A percentile compares a stretch with the other conserved stretches of the same genome.
phyloP scores from a whole-genome alignment of 1,139 yeast genomes.

The Wickerhamiella pararugosa region DNA sequence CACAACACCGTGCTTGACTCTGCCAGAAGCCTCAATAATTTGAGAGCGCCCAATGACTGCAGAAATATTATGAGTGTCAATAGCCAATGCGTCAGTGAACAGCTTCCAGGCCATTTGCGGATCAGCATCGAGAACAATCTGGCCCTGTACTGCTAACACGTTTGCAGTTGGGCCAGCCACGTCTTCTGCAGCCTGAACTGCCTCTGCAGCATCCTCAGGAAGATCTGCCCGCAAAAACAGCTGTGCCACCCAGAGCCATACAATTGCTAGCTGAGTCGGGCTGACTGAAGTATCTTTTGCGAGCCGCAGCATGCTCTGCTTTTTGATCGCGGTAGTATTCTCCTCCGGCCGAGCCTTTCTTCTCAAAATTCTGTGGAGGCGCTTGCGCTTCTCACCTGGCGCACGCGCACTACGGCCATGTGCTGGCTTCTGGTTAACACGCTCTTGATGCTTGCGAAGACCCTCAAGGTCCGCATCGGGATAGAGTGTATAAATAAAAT shows the following conservation, averaged over 20 bases:
- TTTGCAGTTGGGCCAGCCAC: conserved; percentile 36
- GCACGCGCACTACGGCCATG: too few relatives aligned
- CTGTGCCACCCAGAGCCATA: conserved; percentile 66
- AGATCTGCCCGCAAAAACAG: conserved; percentile 46
- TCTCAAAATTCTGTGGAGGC: too few relatives aligned
- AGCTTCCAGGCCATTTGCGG: conserved; percentile 41
- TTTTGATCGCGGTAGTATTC: not conserved
- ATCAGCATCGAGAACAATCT: conserved; percentile 14
- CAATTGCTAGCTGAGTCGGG: not conserved
- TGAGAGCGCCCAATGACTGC: conserved; percentile 56
- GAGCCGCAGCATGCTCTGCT: not conserved
- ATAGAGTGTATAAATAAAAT: conserved; percentile 42
- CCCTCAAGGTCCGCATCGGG: conserved; percentile 5
- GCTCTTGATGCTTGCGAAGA: too few relatives aligned
- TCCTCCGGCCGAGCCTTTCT: not conserved
- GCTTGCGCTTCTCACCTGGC: too few relatives aligned
- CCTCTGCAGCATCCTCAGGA: conserved; percentile 49
- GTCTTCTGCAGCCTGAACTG: conserved; percentile 57
- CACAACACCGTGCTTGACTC: conserved; percentile 1
- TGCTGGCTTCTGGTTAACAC: too few relatives aligned
- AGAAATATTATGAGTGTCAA: conserved; percentile 35
- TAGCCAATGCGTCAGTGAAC: conserved; percentile 52
- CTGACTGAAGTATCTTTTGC: not conserved
- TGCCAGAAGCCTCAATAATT: conserved; percentile 32
- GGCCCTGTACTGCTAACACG: conserved; percentile 7